These are phyloP conservation scores for Cryphonectria nitschkei DNA, from an alignment of 2,329 filamentous ascomycete genomes.

Conservation along the genomic window DNA sequence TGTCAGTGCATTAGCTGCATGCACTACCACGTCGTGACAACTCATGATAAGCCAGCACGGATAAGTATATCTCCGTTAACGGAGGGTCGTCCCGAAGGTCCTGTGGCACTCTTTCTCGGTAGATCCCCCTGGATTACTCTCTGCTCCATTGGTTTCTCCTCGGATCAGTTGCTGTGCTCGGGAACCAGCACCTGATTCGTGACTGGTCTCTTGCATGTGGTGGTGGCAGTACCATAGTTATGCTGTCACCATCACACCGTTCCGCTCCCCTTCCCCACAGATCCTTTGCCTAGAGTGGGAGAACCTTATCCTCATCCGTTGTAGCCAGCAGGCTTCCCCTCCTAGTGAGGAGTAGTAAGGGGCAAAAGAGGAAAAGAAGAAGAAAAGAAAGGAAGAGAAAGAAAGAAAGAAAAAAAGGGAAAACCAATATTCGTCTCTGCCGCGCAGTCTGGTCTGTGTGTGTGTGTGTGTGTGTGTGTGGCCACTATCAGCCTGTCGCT, in stretches of 20 bases:
- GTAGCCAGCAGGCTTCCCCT: background rate
- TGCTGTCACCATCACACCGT: background rate
- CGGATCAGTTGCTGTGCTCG: background rate
- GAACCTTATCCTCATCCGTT: background rate
- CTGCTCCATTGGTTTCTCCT: background rate
- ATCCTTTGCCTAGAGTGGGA: background rate
- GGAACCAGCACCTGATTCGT: background rate
- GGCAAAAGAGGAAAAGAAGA: background rate
- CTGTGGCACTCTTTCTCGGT: conserved; percentile 10
- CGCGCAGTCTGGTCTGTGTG: no score
- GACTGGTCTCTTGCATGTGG: conserved; percentile 11
- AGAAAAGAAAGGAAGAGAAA: background rate
- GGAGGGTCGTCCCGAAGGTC: conserved; percentile 10
- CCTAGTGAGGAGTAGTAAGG: background rate
- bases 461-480: background rate
- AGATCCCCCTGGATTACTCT: conserved; percentile 10
- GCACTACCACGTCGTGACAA: conserved; percentile 19
- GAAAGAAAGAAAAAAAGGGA: no score
- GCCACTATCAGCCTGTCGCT: background rate
- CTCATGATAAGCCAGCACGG: conserved; percentile 20
- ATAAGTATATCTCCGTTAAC: conserved; percentile 20
- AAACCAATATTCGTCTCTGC: background rate
- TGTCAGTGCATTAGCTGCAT: conserved; percentile 17
- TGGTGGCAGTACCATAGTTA: background rate
- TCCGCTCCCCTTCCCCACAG: conserved; percentile 5